Evolutionary conservation across 2,329 filamentous ascomycete genomes (phyloP).

Genomic region (Paracorniculantispora psalliotae): DNA sequence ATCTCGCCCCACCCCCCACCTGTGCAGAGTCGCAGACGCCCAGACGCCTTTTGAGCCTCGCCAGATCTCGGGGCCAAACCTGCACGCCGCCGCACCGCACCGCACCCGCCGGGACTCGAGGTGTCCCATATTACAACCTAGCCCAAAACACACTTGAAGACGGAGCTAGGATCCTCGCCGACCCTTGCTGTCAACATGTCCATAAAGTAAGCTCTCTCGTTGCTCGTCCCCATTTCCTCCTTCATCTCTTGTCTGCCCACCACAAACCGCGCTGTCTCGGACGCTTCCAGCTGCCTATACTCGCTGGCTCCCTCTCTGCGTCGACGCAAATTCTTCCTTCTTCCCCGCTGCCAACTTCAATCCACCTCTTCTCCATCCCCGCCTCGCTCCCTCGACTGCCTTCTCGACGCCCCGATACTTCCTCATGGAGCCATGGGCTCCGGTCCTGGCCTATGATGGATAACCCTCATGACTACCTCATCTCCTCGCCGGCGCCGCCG

Average conservation of each 20-base stretch:
- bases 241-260: slow-evolving; percentile 12
- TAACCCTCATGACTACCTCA: slow-evolving; percentile 38
- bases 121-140: slow-evolving; percentile 12
- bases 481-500: slow-evolving; percentile 30
- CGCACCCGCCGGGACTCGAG: background rate
- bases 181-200: slow-evolving; percentile 42
- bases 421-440: slow-evolving; percentile 30
- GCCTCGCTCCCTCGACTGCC: slow-evolving; percentile 5
- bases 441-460: slow-evolving; percentile 33
- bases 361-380: slow-evolving; percentile 9
- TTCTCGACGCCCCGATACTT: slow-evolving; percentile 15
- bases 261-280: slow-evolving; percentile 10
- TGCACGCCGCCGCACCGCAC: slow-evolving; percentile 6
- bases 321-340: background rate
- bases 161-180: slow-evolving; percentile 25
- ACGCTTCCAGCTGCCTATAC: slow-evolving; percentile 19
- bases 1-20: slow-evolving; percentile 13
- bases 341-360: slow-evolving; percentile 1
- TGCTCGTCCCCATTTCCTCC: slow-evolving; percentile 11
- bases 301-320: slow-evolving; percentile 17
- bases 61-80: slow-evolving; percentile 8
- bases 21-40: slow-evolving; percentile 9
- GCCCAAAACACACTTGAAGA: slow-evolving; percentile 18
- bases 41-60: slow-evolving; percentile 8
- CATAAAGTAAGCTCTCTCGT: slow-evolving; percentile 44